Evolutionary conservation across 306 rosid species (phyloP).

Genomic region (Macrotyloma uniflorum): DNA sequence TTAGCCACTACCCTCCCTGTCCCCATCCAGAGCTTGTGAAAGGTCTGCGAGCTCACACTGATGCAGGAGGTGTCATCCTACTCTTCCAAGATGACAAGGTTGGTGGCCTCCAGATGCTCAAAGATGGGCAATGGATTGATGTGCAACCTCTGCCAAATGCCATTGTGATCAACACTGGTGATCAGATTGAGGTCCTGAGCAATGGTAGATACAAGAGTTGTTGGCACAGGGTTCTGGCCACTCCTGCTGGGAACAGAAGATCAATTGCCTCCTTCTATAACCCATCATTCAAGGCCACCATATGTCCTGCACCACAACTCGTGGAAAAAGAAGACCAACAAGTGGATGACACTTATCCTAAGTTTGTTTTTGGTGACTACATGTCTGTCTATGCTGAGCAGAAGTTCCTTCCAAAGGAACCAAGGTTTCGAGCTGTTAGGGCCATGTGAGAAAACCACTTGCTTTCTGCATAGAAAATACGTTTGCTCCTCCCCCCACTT

Average conservation of each 20-base stretch:
- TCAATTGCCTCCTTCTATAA: slow-evolving; percentile 93
- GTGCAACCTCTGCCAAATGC: slow-evolving; percentile 84
- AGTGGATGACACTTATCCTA: slow-evolving; percentile 66
- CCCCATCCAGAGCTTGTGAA: slow-evolving; percentile 79
- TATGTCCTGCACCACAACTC: slow-evolving; percentile 77
- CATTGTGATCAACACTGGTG: slow-evolving; percentile 95
- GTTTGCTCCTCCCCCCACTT: background rate
- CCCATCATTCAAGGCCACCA: slow-evolving; percentile 85
- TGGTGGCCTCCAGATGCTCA: slow-evolving; percentile 93
- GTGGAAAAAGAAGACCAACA: slow-evolving; percentile 54
- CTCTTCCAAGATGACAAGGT: slow-evolving; percentile 91
- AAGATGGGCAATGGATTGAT: slow-evolving; percentile 89
- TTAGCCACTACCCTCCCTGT: slow-evolving; percentile 98
- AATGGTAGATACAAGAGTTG: slow-evolving; percentile 93
- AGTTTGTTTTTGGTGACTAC: slow-evolving; percentile 90
- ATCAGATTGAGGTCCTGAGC: slow-evolving; percentile 95
- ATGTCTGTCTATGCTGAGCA: slow-evolving; percentile 85
- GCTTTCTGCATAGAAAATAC: slow-evolving; percentile 24
- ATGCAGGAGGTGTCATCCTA: slow-evolving; percentile 92
- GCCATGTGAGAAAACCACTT: slow-evolving; percentile 50
- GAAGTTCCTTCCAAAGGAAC: slow-evolving; percentile 94
- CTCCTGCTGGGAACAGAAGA: slow-evolving; percentile 69
- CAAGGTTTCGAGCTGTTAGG: slow-evolving; percentile 78
- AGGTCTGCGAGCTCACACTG: slow-evolving; percentile 95
- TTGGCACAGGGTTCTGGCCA: slow-evolving; percentile 84